Percentiles rank a stretch among this genome's conserved stretches.
phyloP scores from a whole-genome alignment of 768 basidiomycete genomes.

The Butyriboletus loyo region DNA sequence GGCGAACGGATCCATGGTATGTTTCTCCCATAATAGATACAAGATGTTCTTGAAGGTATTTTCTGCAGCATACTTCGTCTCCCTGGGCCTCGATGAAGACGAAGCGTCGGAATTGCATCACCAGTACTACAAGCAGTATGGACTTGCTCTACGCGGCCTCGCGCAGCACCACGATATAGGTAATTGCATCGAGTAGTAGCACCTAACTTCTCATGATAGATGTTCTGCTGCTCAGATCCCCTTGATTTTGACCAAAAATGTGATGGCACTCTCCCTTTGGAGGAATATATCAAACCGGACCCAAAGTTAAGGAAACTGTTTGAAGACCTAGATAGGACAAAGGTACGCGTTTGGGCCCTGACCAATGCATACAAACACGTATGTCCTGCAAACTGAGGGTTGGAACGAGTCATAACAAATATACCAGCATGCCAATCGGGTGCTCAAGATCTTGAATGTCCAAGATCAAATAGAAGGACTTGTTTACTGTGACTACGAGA shows the following conservation, averaged over 20 bases:
- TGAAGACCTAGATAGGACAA: slow-evolving; percentile 73
- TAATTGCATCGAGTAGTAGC: slow-evolving; percentile 21
- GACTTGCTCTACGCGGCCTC: slow-evolving; percentile 78
- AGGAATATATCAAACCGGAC: slow-evolving; percentile 70
- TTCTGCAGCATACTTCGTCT: slow-evolving; percentile 66
- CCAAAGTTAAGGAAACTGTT: slow-evolving; percentile 62
- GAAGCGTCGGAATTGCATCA: slow-evolving; percentile 68
- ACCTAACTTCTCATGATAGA: neutral
- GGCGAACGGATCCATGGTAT: slow-evolving; percentile 72
- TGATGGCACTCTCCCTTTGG: slow-evolving; percentile 79
- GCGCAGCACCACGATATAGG: slow-evolving; percentile 75
- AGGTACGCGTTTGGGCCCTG: slow-evolving; percentile 78
- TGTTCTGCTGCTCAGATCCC: slow-evolving; percentile 51
- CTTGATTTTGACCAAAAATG: slow-evolving; percentile 83
- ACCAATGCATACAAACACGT: slow-evolving; percentile 83
- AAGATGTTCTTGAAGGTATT: neutral
- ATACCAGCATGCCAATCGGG: slow-evolving; percentile 73
- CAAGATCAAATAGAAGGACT: slow-evolving; percentile 72
- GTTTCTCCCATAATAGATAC: slow-evolving; percentile 5
- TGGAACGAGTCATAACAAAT: slow-evolving; percentile 4
- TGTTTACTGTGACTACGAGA: slow-evolving; percentile 74
- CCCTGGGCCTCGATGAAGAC: slow-evolving; percentile 62
- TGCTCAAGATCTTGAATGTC: slow-evolving; percentile 68
- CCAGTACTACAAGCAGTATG: slow-evolving; percentile 77
- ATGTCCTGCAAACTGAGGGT: slow-evolving; percentile 20